Evolutionary conservation across 2,329 filamentous ascomycete genomes (phyloP), one percentile per base, ranked within the genome.

Genomic region (Epichloe baconii): DNA sequence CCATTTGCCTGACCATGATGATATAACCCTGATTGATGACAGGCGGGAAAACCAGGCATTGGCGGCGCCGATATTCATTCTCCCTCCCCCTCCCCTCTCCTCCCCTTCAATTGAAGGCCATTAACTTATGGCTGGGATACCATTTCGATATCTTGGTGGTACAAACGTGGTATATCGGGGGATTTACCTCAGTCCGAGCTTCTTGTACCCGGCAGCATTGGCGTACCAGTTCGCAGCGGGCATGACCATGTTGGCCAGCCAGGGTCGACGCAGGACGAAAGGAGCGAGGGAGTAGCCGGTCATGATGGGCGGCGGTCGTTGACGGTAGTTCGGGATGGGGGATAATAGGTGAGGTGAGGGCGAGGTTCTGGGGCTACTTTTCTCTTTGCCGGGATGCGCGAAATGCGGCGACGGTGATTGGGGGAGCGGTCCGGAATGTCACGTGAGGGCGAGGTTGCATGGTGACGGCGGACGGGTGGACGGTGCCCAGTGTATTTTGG

Each of bases 161-260:
- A 7, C 40, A 12, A 36, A 21, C 21, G 31, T 8, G 34, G 23
- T 11, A n/a, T 17, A 34, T 31, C 17, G 35, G 36, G 37, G 17
- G 7, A 31, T 48, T 48, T 85, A 95, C 89, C 78, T 86, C 72
- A 96, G 78, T 65, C 91, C 91, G 65, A 96, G 78, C 80, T 91
- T 82, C 73, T 89, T 85, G 80, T 96, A 95, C 68, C 91, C 91
- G 62, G 90, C 79, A 63, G 88, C 85, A 68, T 91, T 85, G 72
- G 74, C 73, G 76, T 97, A 97, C 88, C 88, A 95, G 65, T 82
- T 79, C 71, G 90, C 80, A 58, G 95, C 67, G 59, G 93, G 93
- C 75, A 75, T 80, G 70, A 97, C 73, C 73, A 85, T 54, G 57
- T 66, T 83, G 71, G 76, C 74, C 66, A 97, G 81, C 87, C 87